Base-by-base conservation (phyloP, 1,284 basidiomycete species). In the Fomitopsis palustris region DNA sequence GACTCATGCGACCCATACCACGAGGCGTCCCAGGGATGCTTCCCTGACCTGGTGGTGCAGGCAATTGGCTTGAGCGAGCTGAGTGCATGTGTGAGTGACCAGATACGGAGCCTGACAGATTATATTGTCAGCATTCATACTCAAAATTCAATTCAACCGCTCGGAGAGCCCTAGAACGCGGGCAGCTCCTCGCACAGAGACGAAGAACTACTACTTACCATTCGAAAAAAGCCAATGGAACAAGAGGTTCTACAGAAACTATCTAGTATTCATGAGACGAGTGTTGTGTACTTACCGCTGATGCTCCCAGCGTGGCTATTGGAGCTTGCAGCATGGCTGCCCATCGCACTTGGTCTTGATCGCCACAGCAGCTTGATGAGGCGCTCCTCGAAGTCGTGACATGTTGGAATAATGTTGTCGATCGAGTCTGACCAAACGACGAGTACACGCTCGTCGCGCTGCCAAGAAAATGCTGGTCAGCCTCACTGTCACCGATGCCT, bases 301-400 rank as follows among this genome's bases (percentile, higher is more conserved):
- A 65, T 62, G 54, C 69, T 72, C 16, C 64, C 67, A 0, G 69
- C 69, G 41, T 69, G 66, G 47, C 56, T 61, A 29, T 53, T 55
- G 21, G 67, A 65, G 52, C 61, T 60, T 53, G 62, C 54, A 56
- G 58, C 45, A 23, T 58, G 57, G 57, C 57, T 58, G 9, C 38
- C 57, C 60, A 64, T 47, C 31, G 61, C 66, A 53, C 60, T 64
- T 19, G 70, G 69, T 27, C 69, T 64, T 29, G 70, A 69, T 37
- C 70, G 76, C 92, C 92, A 93, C 53, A 93, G 77, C 65, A 91
- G 85, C 68, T 85, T 83, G 71, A 92, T 90, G 69, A 94, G 82
- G 58, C 88, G 85, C 63, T 91, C 87, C 66, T 94, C 91, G 61
- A 94, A 86, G 57, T 89, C 87, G 64, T 80, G 78, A 69, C 81